These are phyloP conservation scores for Talaromyces albobiverticillius DNA, from an alignment of 2,329 filamentous ascomycete species.

Conservation along the genomic window DNA sequence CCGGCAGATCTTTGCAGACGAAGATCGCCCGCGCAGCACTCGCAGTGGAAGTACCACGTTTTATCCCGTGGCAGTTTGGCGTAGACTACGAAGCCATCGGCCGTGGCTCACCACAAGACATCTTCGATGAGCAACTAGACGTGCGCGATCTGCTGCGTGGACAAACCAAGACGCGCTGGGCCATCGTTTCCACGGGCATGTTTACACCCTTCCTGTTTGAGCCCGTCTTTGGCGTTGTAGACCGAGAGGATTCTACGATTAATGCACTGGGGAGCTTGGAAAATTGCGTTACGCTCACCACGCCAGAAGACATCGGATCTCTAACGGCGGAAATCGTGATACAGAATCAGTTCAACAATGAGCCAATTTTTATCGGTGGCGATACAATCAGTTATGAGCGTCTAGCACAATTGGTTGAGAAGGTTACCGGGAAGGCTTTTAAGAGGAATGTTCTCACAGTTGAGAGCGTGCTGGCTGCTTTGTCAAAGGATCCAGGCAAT, in stretches of 20 bases:
- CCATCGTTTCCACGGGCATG: constrained; percentile 64
- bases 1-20: constrained; percentile 54
- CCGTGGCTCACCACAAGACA: constrained; percentile 55
- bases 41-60: constrained; percentile 49
- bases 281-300: constrained; percentile 61
- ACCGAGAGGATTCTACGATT: constrained; percentile 41
- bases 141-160: constrained; percentile 53
- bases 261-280: constrained; percentile 61
- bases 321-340: constrained; percentile 56
- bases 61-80: constrained; percentile 72
- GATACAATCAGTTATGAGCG: constrained; percentile 59
- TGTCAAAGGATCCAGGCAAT: constrained; percentile 48
- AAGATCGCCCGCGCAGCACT: constrained; percentile 59
- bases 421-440: constrained; percentile 43
- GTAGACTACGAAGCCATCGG: constrained; percentile 68
- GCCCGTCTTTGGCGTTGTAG: constrained; percentile 61
- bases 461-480: constrained; percentile 43
- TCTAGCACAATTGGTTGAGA: constrained; percentile 54
- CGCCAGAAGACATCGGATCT: constrained; percentile 61
- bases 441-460: constrained; percentile 51
- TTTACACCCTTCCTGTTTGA: constrained; percentile 70
- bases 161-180: constrained; percentile 55
- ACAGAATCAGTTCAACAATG: constrained; percentile 29
- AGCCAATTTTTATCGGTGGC: constrained; percentile 58
- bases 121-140: constrained; percentile 68